These are phyloP conservation scores for Fomes fomentarius DNA, from an alignment of 1,284 basidiomycete species.

Conservation along the genomic window DNA sequence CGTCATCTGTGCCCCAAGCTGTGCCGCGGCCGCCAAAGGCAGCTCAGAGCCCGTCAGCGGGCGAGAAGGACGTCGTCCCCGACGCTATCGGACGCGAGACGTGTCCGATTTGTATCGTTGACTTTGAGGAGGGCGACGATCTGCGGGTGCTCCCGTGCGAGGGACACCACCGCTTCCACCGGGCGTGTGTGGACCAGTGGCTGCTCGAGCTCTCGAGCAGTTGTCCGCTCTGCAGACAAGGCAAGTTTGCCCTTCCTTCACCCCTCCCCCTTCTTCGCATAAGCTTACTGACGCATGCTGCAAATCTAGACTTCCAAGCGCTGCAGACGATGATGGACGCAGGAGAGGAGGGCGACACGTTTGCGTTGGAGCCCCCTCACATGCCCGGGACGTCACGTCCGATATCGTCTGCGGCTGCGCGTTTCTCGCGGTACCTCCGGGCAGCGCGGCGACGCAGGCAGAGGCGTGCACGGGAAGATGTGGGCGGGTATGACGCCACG, in stretches of 20 bases:
- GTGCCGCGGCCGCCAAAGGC: conserved; percentile 19
- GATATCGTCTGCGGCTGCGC: conserved; percentile 36
- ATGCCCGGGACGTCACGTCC: conserved; percentile 28
- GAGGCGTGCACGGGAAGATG: conserved; percentile 26
- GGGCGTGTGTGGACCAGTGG: conserved; percentile 84
- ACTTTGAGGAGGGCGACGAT: conserved; percentile 93
- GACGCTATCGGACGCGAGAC: conserved; percentile 78
- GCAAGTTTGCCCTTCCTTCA: conserved; percentile 42
- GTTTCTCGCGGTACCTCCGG: conserved; percentile 72
- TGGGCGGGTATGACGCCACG: conserved; percentile 32
- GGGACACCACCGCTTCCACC: conserved; percentile 87
- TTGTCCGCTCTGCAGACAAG: conserved; percentile 90
- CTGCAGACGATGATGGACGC: conserved; percentile 49
- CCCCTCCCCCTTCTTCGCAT: not conserved
- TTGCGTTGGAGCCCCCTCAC: conserved; percentile 31
- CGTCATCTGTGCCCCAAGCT: conserved; percentile 16
- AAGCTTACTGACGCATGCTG: conserved; percentile 2
- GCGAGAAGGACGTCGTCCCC: conserved; percentile 50
- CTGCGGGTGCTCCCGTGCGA: conserved; percentile 88
- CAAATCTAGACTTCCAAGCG: conserved; percentile 48
- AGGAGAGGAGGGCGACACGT: conserved; percentile 33
- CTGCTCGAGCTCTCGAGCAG: conserved; percentile 86
- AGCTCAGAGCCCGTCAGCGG: conserved; percentile 1
- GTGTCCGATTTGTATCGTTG: conserved; percentile 92
- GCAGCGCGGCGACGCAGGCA: conserved; percentile 51